Evolutionary conservation across 306 rosid species (phyloP).

Genomic region (Prunus dulcis): DNA sequence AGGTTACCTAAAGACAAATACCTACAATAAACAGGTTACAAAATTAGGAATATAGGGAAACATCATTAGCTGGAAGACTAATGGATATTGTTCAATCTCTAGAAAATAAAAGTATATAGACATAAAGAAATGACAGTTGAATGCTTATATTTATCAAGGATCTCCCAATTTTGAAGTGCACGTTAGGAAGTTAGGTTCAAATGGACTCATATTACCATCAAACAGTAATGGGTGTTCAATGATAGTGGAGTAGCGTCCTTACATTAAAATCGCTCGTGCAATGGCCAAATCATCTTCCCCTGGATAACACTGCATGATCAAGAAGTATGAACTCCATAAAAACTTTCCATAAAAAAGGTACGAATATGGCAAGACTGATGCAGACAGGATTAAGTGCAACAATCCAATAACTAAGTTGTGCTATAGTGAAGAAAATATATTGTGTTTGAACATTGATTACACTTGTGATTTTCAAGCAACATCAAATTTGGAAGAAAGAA

Average conservation of each 20-base stretch:
- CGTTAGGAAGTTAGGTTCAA: no score
- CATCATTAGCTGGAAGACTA: not conserved
- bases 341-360: conserved; percentile 13
- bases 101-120: not conserved
- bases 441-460: not conserved
- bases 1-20: conserved; percentile 76
- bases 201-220: no score
- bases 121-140: not conserved
- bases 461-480: not conserved
- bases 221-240: no score
- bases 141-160: not conserved
- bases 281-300: conserved; percentile 95
- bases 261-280: conserved; percentile 85
- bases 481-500: not conserved
- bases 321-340: conserved; percentile 25
- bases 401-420: not conserved
- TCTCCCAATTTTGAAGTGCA: not conserved
- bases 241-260: conserved; percentile 23
- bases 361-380: not conserved
- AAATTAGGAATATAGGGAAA: not conserved
- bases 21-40: conserved; percentile 43
- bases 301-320: conserved; percentile 78
- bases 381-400: not conserved
- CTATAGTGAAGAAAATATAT: not conserved
- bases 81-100: not conserved